Base-by-base conservation (phyloP, 2,329 filamentous ascomycete species). In the Diplodia seriata region DNA sequence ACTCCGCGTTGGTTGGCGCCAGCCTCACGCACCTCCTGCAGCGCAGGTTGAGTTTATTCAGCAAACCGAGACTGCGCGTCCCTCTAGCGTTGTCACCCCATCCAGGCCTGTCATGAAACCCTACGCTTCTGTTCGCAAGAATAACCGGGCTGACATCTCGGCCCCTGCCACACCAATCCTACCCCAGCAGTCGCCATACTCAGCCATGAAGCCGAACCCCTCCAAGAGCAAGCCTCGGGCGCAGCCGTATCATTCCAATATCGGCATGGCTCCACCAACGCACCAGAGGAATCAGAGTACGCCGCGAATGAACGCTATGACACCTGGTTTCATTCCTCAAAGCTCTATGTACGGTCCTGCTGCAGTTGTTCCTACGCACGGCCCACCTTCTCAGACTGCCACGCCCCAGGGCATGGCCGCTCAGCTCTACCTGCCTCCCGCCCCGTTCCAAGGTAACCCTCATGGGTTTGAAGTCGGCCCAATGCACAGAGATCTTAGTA, bases 311-410 rank as follows among this genome's bases (percentile, higher is more conserved):
- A 65, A 51, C 23, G 62, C 49, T 3, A 55, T 54, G 50, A 36
- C 62, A 15, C 33, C 49, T 20, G 36, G 62, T 23, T 65, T 65
- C 51, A 20, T 23, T 15, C 62, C 62, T 3, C 62, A 65, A 26
- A 26, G 29, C 8, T 18, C 50, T 20, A 23, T 23, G 6, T 38
- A 31, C 29, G 20, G 11, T 38, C 47, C 47, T 15, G n/a, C 15
- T n/a, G 11, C 23, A 5, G 26, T 8, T 23, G 7, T 8, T 33
- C 7, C 47, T 54, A 18, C 47, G 6, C 15, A 36, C 1, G 33
- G 50, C 3, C 49, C 47, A 4, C 29, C 36, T 8, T 43, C 62
- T 55, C 62, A 26, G 9, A 49, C 20, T 23, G 12, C 23, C 8
- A 63, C 59, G 23, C 49, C 49, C 11, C 49, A 55, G 18, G 33